Base-by-base conservation (phyloP, 352 stramenopile genomes). In the Salisapilia sapeloensis region DNA sequence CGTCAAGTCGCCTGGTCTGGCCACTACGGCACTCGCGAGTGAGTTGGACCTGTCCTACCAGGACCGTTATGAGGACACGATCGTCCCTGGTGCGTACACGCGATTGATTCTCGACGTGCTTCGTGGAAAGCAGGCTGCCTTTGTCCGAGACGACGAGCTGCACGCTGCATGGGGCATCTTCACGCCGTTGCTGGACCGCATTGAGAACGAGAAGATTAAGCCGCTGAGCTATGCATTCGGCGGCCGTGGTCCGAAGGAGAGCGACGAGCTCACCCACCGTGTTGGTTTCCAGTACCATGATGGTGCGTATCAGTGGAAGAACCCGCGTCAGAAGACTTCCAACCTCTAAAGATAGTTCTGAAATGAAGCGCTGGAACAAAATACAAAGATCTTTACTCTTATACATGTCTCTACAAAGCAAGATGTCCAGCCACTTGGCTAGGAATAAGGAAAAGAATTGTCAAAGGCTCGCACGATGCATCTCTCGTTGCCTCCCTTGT, bases 81-180 rank as follows among this genome's bases (percentile, higher is more conserved):
- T 86, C 30, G 92, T 96, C 42, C 93, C 93, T 2, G 94, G 97
- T 53, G 93, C 95, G 12, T 99, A 99, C 63, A 97, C 93, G 24
- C 69, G 93, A 5, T 59, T 99, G 7, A 92, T 99, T 24, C 66
- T 99, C 17, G 93, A 99, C 48, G 94, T 98, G 31, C 60, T 99
- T 28, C 77, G 89, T 29, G 94, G 93, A 38, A 86, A 97, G 39
- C 83, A 92, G 38, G 80, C 83, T 6, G 82, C 75, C n/a, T 99
- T 99, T 59, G 93, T 98, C 26, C 74, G 93, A 16, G 81, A 93
- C 38, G 95, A 99, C 48, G 95, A 99, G 63, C 62, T 99, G 24
- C 64, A 79, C 24, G 71, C 84, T 4, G 75, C 85, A 29, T 99
- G 95, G 94, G 84, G 96, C 50, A 96, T 99, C 34, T 99, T 99